Conservation (phyloP, 2,329 filamentous ascomycete genomes). For the Beauveria scarabaeidicola region DNA sequence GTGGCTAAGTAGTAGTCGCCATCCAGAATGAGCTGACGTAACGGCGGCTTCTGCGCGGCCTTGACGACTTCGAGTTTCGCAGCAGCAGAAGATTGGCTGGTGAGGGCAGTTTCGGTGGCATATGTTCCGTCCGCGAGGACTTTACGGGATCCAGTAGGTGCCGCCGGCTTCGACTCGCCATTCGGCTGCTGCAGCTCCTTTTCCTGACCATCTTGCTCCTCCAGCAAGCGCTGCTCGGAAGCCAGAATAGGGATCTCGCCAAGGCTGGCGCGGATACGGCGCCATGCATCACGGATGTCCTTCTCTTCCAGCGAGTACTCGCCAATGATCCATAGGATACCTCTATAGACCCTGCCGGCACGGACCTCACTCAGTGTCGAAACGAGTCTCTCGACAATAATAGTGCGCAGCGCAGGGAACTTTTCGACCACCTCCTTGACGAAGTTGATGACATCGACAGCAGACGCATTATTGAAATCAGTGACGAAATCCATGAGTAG, state of each 20-base stretch:
- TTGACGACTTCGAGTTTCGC: constrained; percentile 95
- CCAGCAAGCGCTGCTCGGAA: constrained; percentile 84
- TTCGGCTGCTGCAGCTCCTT: constrained; percentile 63
- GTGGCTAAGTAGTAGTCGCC: constrained; percentile 95
- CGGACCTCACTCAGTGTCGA: constrained; percentile 87
- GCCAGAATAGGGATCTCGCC: constrained; percentile 96
- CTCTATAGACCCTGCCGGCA: constrained; percentile 93
- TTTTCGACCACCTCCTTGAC: constrained; percentile 99
- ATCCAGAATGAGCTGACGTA: constrained; percentile 90
- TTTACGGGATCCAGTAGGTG: constrained; percentile 77
- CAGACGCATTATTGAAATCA: constrained; percentile 94
- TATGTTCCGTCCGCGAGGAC: constrained; percentile 96
- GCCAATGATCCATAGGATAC: constrained; percentile 94
- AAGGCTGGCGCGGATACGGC: constrained; percentile 83
- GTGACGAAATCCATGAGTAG: constrained; percentile 98
- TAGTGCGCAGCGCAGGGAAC: constrained; percentile 79
- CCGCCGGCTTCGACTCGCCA: constrained; percentile 65
- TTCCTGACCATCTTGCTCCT: constrained; percentile 68
- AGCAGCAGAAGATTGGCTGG: constrained; percentile 80
- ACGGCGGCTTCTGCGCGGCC: constrained; percentile 88
- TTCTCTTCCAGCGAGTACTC: constrained; percentile 92
- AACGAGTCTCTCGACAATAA: constrained; percentile 82
- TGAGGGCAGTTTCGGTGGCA: constrained; percentile 91
- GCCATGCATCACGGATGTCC: constrained; percentile 95
- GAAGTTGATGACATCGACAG: constrained; percentile 95